phyloP scores from a whole-genome alignment of 331 rosid species.

The Cydonia oblonga region DNA sequence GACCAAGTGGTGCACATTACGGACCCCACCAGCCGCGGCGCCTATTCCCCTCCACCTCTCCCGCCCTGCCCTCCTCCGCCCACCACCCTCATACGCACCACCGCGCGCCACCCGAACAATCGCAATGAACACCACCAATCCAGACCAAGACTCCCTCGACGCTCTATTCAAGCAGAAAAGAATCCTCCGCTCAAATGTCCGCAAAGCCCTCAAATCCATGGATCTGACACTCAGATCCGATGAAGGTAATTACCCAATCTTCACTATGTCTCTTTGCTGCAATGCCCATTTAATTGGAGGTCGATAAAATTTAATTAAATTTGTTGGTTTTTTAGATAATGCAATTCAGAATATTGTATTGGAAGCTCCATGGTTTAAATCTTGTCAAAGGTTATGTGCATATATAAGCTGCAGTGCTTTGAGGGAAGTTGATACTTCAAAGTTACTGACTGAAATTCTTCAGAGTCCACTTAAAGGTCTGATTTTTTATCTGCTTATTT shows the following conservation, averaged over 20 bases:
- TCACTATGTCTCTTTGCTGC: neutral
- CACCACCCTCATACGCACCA: neutral
- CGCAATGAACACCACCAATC: slow-evolving; percentile 5
- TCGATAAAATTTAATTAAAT: neutral
- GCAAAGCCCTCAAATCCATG: slow-evolving; percentile 59
- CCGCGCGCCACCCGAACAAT: neutral
- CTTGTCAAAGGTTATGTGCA: slow-evolving; percentile 59
- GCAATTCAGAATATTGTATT: slow-evolving; percentile 52
- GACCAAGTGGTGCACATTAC: slow-evolving; percentile 10
- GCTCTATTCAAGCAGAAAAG: neutral
- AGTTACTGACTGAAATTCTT: slow-evolving; percentile 51
- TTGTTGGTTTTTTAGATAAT: slow-evolving; percentile 29
- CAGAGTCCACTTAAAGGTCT: slow-evolving; percentile 28
- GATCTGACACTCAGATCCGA: slow-evolving; percentile 63
- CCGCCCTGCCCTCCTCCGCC: neutral
- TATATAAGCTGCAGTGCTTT: slow-evolving; percentile 78
- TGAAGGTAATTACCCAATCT: slow-evolving; percentile 36
- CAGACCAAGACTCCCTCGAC: neutral
- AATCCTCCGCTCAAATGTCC: slow-evolving; percentile 49
- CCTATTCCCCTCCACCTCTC: neutral
- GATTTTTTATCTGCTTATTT: neutral
- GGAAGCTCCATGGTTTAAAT: slow-evolving; percentile 79
- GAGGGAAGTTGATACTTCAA: slow-evolving; percentile 79
- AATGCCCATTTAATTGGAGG: neutral
- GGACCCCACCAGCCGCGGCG: neutral